A percentile compares a stretch with the other conserved stretches of the same genome.
Evolutionary conservation across 108 stramenopile species (phyloP).

Genomic region (Skeletonema menzelii): DNA sequence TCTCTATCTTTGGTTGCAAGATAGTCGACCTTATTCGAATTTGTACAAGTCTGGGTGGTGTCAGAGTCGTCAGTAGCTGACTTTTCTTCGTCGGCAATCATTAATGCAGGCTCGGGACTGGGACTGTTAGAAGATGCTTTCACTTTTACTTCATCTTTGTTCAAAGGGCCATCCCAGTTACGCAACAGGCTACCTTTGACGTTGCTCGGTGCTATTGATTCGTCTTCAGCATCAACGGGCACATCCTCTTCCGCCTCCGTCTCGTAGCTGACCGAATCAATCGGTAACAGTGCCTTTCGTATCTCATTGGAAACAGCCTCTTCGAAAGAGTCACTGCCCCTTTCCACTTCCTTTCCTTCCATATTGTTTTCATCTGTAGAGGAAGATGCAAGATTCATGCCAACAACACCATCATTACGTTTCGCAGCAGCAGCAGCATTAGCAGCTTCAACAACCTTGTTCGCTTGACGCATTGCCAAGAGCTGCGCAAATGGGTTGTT

Average conservation of each 20-base stretch:
- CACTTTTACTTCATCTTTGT: neutral
- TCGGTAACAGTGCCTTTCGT: slow-evolving; percentile 15
- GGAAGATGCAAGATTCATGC: neutral
- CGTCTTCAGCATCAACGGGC: slow-evolving; percentile 3
- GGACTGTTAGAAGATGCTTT: neutral
- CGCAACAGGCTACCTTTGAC: neutral
- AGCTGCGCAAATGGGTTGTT: slow-evolving; percentile 14
- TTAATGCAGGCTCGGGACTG: neutral
- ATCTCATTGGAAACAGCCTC: slow-evolving; percentile 4
- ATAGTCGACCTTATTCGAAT: slow-evolving; percentile 12
- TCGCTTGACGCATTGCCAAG: slow-evolving; percentile 10
- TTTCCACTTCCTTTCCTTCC: neutral
- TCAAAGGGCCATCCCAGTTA: neutral
- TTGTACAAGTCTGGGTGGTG: slow-evolving; percentile 7
- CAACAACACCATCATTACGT: neutral
- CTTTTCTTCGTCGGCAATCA: neutral
- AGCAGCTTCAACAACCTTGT: neutral
- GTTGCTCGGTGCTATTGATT: neutral
- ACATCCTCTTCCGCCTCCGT: neutral
- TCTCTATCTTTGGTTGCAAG: slow-evolving; percentile 11
- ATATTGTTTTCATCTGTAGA: neutral
- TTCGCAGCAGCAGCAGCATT: neutral
- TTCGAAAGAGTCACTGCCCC: neutral
- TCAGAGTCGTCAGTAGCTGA: neutral
- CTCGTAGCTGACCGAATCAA: slow-evolving; percentile 9